These are phyloP conservation scores for Baorangia bicolor DNA, from an alignment of 768 basidiomycete genomes.

Conservation along the genomic window DNA sequence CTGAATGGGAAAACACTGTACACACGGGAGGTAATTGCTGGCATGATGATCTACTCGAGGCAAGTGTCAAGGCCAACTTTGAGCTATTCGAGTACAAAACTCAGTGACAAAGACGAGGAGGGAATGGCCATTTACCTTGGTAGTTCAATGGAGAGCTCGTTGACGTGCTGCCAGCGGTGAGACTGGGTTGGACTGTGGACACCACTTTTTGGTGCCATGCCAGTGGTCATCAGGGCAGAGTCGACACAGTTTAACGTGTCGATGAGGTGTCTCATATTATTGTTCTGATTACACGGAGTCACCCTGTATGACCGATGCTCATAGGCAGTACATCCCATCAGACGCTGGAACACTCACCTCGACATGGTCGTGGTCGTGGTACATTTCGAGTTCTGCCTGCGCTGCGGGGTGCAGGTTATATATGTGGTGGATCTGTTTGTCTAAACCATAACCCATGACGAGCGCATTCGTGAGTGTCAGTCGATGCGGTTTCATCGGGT, in stretches of 20 bases:
- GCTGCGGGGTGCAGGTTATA: constrained; percentile 89
- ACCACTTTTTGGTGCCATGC: no score
- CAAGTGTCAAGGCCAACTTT: constrained; percentile 1
- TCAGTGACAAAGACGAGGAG: neutral
- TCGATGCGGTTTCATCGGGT: constrained; percentile 98
- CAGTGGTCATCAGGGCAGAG: no score
- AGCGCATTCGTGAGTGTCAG: constrained; percentile 97
- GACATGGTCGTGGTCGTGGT: constrained; percentile 94
- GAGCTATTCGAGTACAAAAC: neutral
- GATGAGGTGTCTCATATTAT: no score
- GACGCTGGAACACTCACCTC: constrained; percentile 52
- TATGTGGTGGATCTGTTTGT: constrained; percentile 91
- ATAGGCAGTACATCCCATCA: neutral
- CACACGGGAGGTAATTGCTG: constrained; percentile 7
- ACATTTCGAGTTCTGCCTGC: constrained; percentile 82
- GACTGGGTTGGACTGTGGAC: no score
- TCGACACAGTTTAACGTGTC: no score
- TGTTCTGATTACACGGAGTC: no score
- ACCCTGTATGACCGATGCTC: neutral
- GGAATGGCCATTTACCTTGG: neutral
- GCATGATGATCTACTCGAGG: constrained; percentile 6
- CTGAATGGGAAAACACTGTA: neutral
- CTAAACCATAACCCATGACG: constrained; percentile 93
- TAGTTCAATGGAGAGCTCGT: constrained; percentile 4
- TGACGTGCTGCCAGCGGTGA: constrained; percentile 1